Base-by-base conservation (phyloP, 2,329 filamentous ascomycete genomes). In the Colletotrichum sp. region DNA sequence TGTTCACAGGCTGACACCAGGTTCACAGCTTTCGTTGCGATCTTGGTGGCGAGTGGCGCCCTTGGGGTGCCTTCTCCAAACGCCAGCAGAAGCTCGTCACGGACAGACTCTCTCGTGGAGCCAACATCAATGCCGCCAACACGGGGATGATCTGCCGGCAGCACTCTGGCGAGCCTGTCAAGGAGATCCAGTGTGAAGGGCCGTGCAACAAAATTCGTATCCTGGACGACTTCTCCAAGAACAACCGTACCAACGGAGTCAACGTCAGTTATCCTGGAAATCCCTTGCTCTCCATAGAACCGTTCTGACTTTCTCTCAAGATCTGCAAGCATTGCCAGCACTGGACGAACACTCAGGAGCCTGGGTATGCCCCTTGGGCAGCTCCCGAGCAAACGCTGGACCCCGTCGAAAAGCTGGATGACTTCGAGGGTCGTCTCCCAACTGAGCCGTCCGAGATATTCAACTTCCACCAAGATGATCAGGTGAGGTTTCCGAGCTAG, bases 101-200 rank as follows among this genome's bases (percentile, higher is more conserved):
- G 13, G 21, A 63, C 18, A 78, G 79, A 43, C 59, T 78, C 24
- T 72, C 73, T 4, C 61, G 28, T 4, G 24, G 76, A 5, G 38
- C 52, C 4, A 67, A 55, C 7, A 56, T 83, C n/a, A 75, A 83
- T 26, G 72, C 83, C 1, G 80, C 80, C 1, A 82, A 82, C 56
- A 82, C 80, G 1, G 83, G 83, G 32, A 86, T 86, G 84, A 79
- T 80, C 1, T 86, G 85, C 62, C 79, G 79, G 9, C 81, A 84
- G 6, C 85, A 86, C 67, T 78, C 79, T 1, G 75, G 81, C 3
- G 79, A 79, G 8, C 61, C 68, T 7, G 69, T 78, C 1, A 48
- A 61, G 4, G 81, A 85, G 73, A 61, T 83, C 10, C 74, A 73
- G 3, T 87, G 85, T 65, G 77, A 80, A 5, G 61, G 83, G 1